Conservation (phyloP, 805 yeast genomes). For the Ogataea degrootiae region DNA sequence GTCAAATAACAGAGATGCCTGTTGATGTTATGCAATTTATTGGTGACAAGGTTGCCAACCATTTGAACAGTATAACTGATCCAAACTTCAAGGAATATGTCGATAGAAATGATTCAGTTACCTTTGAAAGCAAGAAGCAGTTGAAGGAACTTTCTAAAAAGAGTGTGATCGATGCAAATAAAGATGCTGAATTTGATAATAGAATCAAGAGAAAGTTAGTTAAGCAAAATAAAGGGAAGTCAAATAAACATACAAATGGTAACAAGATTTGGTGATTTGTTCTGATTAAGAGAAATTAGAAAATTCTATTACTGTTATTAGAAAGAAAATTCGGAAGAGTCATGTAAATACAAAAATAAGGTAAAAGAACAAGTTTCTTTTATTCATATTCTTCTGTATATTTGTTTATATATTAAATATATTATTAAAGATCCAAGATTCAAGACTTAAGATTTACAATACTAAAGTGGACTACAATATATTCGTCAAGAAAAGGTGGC, state of each 20-base stretch:
- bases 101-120: slow-evolving; percentile 23
- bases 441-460: too few relatives aligned
- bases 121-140: slow-evolving; percentile 14
- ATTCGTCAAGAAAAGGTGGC: too few relatives aligned
- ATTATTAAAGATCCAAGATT: too few relatives aligned
- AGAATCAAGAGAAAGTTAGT: slow-evolving; percentile 11
- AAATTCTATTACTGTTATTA: neutral
- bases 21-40: slow-evolving; percentile 40
- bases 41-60: slow-evolving; percentile 37
- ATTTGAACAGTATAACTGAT: slow-evolving; percentile 29
- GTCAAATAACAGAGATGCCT: slow-evolving; percentile 35
- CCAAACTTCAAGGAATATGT: slow-evolving; percentile 28
- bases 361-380: too few relatives aligned
- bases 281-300: neutral
- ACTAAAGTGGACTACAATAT: too few relatives aligned
- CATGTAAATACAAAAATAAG: too few relatives aligned
- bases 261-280: slow-evolving; percentile 6
- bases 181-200: slow-evolving; percentile 22
- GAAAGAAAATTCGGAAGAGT: neutral
- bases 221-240: slow-evolving; percentile 17
- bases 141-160: slow-evolving; percentile 15
- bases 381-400: too few relatives aligned
- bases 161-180: slow-evolving; percentile 13
- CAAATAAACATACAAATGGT: slow-evolving; percentile 12
- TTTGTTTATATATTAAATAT: too few relatives aligned